phyloP scores from a whole-genome alignment of 768 basidiomycete species.

The Mycena galopus region DNA sequence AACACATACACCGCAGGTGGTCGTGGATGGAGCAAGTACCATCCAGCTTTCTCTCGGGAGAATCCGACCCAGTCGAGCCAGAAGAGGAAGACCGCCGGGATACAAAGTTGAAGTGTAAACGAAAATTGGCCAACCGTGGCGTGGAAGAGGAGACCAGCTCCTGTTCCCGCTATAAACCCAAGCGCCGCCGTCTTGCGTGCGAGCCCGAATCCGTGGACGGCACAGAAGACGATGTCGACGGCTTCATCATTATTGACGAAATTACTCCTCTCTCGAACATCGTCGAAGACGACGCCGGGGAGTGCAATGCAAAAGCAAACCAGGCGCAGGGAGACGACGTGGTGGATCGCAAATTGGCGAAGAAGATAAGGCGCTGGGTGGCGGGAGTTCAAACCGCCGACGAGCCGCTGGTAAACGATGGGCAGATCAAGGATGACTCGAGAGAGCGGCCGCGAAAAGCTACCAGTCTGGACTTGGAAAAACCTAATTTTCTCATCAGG shows the following conservation, averaged over 20 bases:
- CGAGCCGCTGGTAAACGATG: background rate
- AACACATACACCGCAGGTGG: background rate
- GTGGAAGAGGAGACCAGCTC: constrained; percentile 15
- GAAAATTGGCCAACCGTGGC: too few species aligned
- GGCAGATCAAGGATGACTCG: constrained; percentile 2
- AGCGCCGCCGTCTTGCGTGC: constrained; percentile 11
- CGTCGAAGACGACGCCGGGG: constrained; percentile 7
- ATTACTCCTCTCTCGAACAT: constrained; percentile 1
- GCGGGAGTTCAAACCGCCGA: background rate
- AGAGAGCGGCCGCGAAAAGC: constrained; percentile 18
- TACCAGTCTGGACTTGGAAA: constrained; percentile 15
- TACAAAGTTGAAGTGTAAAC: too few species aligned
- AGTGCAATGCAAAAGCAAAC: background rate
- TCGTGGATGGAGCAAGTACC: background rate
- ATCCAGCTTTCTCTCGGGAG: background rate
- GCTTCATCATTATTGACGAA: constrained; percentile 3
- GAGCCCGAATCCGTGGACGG: constrained; percentile 8
- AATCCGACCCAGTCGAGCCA: background rate
- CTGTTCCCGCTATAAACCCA: constrained; percentile 2
- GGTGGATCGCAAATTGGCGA: background rate
- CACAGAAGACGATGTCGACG: constrained; percentile 6
- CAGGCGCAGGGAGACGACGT: background rate
- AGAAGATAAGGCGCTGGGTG: constrained; percentile 4
- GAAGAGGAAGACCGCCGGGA: too few species aligned
- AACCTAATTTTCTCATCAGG: background rate